These are phyloP conservation scores for Phytophthora cactorum DNA, from an alignment of 352 stramenopile genomes.

Conservation along the genomic window DNA sequence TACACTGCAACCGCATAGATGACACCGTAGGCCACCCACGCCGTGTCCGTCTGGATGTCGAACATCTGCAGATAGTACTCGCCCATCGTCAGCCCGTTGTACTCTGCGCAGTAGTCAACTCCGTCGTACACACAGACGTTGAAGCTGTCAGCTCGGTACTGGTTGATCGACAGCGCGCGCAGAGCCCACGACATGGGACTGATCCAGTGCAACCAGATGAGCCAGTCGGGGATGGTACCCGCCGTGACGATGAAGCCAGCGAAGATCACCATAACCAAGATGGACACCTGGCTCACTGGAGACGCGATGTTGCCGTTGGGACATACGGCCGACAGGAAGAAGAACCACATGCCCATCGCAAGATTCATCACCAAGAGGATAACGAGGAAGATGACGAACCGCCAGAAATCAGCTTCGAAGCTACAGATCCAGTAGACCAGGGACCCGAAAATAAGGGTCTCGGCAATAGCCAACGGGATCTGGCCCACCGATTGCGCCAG, in stretches of 20 bases:
- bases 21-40: constrained; percentile 30
- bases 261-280: constrained; percentile 57
- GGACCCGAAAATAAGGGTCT: constrained; percentile 82
- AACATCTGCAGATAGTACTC: constrained; percentile 41
- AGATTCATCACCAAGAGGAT: constrained; percentile 48
- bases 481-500: constrained; percentile 39
- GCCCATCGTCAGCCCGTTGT: constrained; percentile 42
- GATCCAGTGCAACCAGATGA: constrained; percentile 39
- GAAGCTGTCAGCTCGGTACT: constrained; percentile 31
- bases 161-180: constrained; percentile 28
- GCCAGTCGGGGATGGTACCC: constrained; percentile 36
- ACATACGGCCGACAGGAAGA: constrained; percentile 13
- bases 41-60: constrained; percentile 22
- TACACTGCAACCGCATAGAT: constrained; percentile 23
- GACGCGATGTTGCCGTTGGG: constrained; percentile 47
- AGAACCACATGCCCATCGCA: constrained; percentile 15
- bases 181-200: constrained; percentile 44
- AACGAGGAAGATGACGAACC: constrained; percentile 52
- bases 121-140: constrained; percentile 39
- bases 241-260: constrained; percentile 55
- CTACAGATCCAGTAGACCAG: constrained; percentile 88
- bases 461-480: constrained; percentile 54
- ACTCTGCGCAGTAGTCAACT: constrained; percentile 31
- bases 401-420: constrained; percentile 37
- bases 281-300: constrained; percentile 42